Base-by-base conservation (phyloP, 163 green algal genomes). In the Chlorella variabilis region DNA sequence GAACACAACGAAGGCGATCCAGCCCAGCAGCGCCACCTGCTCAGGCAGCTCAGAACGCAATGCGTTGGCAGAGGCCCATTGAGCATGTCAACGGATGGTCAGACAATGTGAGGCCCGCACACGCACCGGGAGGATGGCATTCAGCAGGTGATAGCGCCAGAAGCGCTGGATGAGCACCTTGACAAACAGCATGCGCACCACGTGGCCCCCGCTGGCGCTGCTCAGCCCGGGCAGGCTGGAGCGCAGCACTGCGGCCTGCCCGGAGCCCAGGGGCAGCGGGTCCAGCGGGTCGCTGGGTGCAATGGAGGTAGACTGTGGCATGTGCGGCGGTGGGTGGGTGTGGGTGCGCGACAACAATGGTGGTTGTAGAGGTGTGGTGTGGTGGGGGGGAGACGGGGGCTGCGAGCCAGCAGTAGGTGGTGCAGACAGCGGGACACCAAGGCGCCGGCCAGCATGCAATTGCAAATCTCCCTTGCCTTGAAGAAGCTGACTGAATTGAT, bases 401-500 rank as follows among this genome's bases (percentile, higher is more conserved):
- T 15, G 20, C 7, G n/a, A n/a, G n/a, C n/a, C n/a, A n/a, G n/a
- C n/a, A n/a, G n/a, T n/a, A n/a, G n/a, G n/a, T n/a, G n/a, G n/a
- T n/a, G n/a, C n/a, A n/a, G n/a, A n/a, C n/a, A n/a, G n/a, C n/a
- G n/a, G n/a, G n/a, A n/a, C n/a, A n/a, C n/a, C n/a, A n/a, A n/a
- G n/a, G n/a, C n/a, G n/a, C n/a, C n/a, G n/a, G n/a, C n/a, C n/a
- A n/a, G n/a, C n/a, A n/a, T n/a, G n/a, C n/a, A n/a, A n/a, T n/a
- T 62, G 18, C 7, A 5, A 62, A 15, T 15, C 15, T 25, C 5
- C 54, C 31, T 7, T 21, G 41, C 66, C 39, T 70, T 67, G 56
- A 80, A 80, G 36, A 31, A 70, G 27, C n/a, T 38, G 15, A 59
- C 73, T 4, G 73, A 80, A 36, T 80, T n/a, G 0, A 80, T n/a